Evolutionary conservation across 495 filamentous ascomycete genomes (phyloP).

Genomic region (Podospora bellae-mahoneyi): DNA sequence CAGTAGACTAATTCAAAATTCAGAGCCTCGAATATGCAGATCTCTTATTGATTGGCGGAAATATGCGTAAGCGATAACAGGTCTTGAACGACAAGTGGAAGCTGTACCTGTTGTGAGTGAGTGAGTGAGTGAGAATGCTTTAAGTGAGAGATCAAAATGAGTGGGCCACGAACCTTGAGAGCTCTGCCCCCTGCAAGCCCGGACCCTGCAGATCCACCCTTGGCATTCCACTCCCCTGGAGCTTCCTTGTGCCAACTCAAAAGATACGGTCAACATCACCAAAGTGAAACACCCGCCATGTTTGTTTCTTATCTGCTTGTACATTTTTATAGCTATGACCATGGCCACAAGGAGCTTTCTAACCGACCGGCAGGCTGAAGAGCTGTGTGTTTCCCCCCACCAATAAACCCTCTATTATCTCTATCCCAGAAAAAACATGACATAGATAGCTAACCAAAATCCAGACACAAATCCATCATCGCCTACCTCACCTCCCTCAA

Average conservation of each 20-base stretch:
- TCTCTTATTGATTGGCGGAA: background rate
- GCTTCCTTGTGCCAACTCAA: background rate
- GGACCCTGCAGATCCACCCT: background rate
- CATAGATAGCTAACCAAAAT: conserved; percentile 10
- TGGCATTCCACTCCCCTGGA: background rate
- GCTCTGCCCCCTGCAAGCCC: background rate
- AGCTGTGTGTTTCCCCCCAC: conserved; percentile 58
- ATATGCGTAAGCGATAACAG: too few species aligned
- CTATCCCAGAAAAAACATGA: background rate
- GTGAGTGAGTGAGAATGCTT: background rate
- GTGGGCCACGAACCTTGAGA: background rate
- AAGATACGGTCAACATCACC: background rate
- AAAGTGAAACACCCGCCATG: background rate
- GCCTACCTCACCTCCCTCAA: conserved; percentile 72
- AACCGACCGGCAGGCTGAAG: conserved; percentile 66
- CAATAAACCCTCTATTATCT: background rate
- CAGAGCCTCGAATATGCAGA: too few species aligned
- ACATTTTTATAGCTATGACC: background rate
- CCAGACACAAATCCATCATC: conserved; percentile 80
- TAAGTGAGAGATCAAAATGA: background rate
- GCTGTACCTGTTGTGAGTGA: background rate
- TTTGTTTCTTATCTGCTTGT: background rate
- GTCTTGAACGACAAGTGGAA: background rate
- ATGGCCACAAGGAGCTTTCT: background rate
- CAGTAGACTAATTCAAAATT: too few species aligned